phyloP scores from a whole-genome alignment of 2,329 filamentous ascomycete species.

The Alternaria sp. region DNA sequence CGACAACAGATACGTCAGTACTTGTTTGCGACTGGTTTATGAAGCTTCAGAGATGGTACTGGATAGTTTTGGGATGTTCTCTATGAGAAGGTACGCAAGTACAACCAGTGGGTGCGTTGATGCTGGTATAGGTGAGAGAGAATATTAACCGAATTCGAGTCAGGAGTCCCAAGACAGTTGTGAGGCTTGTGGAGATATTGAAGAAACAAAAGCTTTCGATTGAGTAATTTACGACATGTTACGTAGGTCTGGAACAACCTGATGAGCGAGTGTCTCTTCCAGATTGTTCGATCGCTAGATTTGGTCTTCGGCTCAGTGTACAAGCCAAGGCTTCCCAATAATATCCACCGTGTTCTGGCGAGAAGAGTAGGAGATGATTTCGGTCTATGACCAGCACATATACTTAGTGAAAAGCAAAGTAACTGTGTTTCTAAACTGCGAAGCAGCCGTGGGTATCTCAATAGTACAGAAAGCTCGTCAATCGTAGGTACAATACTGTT shows the following conservation, averaged over 20 bases:
- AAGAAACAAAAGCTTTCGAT: neutral
- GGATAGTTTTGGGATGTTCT: too few relatives aligned
- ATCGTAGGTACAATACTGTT: neutral
- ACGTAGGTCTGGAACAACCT: too few relatives aligned
- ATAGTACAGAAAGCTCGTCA: slow-evolving; percentile 3
- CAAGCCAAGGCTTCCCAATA: too few relatives aligned
- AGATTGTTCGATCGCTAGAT: neutral
- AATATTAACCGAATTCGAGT: neutral
- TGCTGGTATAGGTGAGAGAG: neutral
- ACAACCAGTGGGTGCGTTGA: too few relatives aligned
- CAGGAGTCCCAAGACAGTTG: neutral
- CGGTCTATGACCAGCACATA: neutral
- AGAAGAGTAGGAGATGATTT: too few relatives aligned
- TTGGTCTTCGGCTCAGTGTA: neutral
- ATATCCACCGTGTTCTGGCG: too few relatives aligned
- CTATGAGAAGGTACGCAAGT: too few relatives aligned
- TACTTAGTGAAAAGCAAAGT: neutral
- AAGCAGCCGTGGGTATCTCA: slow-evolving; percentile 8
- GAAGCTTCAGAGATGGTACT: too few relatives aligned
- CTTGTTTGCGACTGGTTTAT: too few relatives aligned
- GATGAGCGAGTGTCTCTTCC: neutral
- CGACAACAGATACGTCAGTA: too few relatives aligned
- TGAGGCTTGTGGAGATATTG: neutral
- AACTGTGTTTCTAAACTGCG: neutral
- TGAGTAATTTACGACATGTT: neutral